Conservation (phyloP, 257 asterid species). For the Solanum bulbocastanum region DNA sequence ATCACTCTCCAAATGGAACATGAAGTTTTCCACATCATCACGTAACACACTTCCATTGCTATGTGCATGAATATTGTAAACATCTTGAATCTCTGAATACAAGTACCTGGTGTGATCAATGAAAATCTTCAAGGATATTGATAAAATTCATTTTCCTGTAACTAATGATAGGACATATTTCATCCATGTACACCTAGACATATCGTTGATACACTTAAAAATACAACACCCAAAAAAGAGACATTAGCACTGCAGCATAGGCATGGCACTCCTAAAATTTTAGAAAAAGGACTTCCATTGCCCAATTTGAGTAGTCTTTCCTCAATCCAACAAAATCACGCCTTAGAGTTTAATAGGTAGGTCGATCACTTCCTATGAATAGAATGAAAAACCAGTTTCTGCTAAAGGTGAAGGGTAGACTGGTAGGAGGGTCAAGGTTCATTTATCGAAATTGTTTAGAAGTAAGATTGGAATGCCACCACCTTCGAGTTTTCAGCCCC, state of each 20-base stretch:
- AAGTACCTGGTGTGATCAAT: constrained; percentile 48
- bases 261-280: not conserved
- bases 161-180: not conserved
- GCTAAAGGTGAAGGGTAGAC: not conserved
- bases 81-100: constrained; percentile 43
- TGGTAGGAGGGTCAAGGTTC: not conserved
- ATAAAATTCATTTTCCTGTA: not conserved
- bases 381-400: not conserved
- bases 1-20: constrained; percentile 31
- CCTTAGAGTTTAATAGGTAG: not conserved
- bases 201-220: not conserved
- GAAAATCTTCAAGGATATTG: not conserved
- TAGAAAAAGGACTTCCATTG: not conserved
- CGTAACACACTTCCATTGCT: constrained; percentile 8
- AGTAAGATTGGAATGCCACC: not conserved
- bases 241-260: not conserved
- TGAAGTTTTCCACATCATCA: constrained; percentile 14
- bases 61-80: constrained; percentile 12
- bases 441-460: not conserved
- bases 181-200: not conserved
- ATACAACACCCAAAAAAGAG: not conserved
- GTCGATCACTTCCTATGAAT: not conserved
- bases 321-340: not conserved
- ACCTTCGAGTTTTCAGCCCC: not conserved
- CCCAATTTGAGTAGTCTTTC: not conserved